Evolutionary conservation across 2,329 filamentous ascomycete species (phyloP).

Genomic region (Metarhizium album): DNA sequence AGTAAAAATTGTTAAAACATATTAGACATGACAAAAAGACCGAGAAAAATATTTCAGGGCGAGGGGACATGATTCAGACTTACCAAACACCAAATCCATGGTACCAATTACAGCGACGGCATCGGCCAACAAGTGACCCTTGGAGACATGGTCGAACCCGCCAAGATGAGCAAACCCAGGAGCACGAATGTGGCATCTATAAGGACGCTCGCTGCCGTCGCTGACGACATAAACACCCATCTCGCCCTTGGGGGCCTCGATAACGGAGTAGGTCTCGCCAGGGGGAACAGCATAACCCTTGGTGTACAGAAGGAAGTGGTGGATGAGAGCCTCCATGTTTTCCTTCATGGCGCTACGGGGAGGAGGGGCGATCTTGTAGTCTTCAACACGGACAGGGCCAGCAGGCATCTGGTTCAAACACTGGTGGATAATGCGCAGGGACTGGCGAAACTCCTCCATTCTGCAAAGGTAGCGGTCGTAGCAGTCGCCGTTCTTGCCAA

Average conservation of each 20-base stretch:
- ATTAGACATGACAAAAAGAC: too few relatives aligned
- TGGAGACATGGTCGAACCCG: conserved; percentile 87
- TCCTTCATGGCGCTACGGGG: conserved; percentile 99
- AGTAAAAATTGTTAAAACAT: neutral
- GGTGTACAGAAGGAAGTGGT: conserved; percentile 97
- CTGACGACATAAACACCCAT: conserved; percentile 97
- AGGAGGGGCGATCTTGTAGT: conserved; percentile 96
- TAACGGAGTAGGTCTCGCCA: conserved; percentile 94
- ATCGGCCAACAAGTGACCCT: conserved; percentile 89
- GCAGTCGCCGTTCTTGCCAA: conserved; percentile 94
- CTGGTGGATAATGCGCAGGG: conserved; percentile 94
- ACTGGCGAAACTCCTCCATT: conserved; percentile 99
- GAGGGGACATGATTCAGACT: conserved; percentile 18
- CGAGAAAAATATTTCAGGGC: too few relatives aligned
- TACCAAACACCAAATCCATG: conserved; percentile 84
- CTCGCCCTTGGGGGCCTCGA: conserved; percentile 99
- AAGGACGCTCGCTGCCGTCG: conserved; percentile 91
- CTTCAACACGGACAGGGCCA: conserved; percentile 88
- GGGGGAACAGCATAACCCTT: conserved; percentile 97
- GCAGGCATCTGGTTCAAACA: conserved; percentile 98
- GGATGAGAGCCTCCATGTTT: conserved; percentile 99
- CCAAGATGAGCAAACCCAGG: conserved; percentile 92
- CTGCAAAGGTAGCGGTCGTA: conserved; percentile 98
- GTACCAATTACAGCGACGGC: conserved; percentile 91
- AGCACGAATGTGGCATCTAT: conserved; percentile 93